A percentile compares a stretch with the other conserved stretches of the same genome.
phyloP scores from a whole-genome alignment of 768 basidiomycete genomes.

The Tricholoma flavovirens region DNA sequence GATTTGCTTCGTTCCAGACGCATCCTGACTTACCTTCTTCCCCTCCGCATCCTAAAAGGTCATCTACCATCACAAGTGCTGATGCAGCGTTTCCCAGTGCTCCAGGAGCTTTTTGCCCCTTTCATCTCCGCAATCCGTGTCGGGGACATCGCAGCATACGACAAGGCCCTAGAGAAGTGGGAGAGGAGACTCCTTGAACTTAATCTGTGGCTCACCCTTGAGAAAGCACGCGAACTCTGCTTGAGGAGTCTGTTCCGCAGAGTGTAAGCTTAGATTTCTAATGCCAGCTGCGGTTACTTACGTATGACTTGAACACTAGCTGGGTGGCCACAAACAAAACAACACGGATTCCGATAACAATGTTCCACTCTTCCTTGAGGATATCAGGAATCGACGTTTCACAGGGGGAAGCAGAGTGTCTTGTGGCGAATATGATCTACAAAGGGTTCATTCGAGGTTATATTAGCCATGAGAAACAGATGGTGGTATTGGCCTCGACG shows the following conservation, averaged over 20 bases:
- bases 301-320: constrained; percentile 32
- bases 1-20: constrained; percentile 44
- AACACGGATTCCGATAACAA: constrained; percentile 72
- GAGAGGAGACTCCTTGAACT: constrained; percentile 78
- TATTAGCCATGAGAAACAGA: constrained; percentile 92
- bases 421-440: constrained; percentile 93
- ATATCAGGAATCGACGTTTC: constrained; percentile 67
- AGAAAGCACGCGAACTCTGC: constrained; percentile 84
- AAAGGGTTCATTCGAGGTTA: constrained; percentile 92
- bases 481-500: constrained; percentile 79
- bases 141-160: constrained; percentile 79
- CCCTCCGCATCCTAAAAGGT: constrained; percentile 82
- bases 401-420: constrained; percentile 84
- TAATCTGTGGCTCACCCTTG: constrained; percentile 81
- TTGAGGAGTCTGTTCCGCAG: constrained; percentile 75
- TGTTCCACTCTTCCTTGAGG: constrained; percentile 73
- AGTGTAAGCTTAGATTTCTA: constrained; percentile 44
- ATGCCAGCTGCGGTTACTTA: background rate
- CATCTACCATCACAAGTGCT: constrained; percentile 75
- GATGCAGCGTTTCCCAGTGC: constrained; percentile 63
- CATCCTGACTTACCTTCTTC: constrained; percentile 86
- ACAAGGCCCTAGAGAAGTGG: constrained; percentile 63
- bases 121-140: constrained; percentile 74
- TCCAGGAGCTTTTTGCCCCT: constrained; percentile 69
- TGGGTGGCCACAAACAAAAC: constrained; percentile 75